These are phyloP conservation scores for Teratosphaeria nubilosa DNA, from an alignment of 2,329 filamentous ascomycete genomes.

Conservation along the genomic window DNA sequence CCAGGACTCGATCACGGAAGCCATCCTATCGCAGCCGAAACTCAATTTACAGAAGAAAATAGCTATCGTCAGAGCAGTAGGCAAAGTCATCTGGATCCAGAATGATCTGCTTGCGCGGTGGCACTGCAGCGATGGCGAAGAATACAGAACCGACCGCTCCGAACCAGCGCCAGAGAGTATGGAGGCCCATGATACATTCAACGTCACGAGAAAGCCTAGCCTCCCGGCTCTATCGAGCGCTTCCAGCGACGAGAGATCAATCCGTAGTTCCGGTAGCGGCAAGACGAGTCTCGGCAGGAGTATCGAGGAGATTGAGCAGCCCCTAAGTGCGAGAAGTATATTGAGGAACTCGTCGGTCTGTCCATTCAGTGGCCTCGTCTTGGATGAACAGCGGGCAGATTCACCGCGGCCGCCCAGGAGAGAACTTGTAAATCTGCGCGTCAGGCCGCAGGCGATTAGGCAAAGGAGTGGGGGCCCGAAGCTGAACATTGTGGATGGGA, in stretches of 20 bases:
- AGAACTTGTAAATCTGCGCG: background rate
- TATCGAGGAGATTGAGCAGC: background rate
- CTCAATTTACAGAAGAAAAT: conserved; percentile 60
- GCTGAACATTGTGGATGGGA: background rate
- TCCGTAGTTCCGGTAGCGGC: background rate
- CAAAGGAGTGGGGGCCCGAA: background rate
- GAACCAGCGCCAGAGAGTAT: background rate
- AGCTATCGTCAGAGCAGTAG: conserved; percentile 62
- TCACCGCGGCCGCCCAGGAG: background rate
- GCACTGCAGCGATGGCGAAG: conserved; percentile 35
- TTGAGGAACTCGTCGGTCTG: background rate
- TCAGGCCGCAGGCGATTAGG: background rate
- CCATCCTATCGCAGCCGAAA: conserved; percentile 60
- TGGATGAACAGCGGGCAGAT: background rate
- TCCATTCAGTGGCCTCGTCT: background rate
- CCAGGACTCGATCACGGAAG: conserved; percentile 67
- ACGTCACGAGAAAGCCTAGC: background rate
- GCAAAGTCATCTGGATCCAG: conserved; percentile 80
- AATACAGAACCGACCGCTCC: background rate
- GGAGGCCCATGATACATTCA: background rate
- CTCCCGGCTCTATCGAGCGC: background rate
- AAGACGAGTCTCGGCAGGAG: background rate
- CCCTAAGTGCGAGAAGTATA: background rate
- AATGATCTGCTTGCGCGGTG: conserved; percentile 80
- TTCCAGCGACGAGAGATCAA: background rate